Evolutionary conservation across 2,329 filamentous ascomycete genomes (phyloP), one percentile per base, ranked within the genome.

Genomic region (Boeremia exigua): DNA sequence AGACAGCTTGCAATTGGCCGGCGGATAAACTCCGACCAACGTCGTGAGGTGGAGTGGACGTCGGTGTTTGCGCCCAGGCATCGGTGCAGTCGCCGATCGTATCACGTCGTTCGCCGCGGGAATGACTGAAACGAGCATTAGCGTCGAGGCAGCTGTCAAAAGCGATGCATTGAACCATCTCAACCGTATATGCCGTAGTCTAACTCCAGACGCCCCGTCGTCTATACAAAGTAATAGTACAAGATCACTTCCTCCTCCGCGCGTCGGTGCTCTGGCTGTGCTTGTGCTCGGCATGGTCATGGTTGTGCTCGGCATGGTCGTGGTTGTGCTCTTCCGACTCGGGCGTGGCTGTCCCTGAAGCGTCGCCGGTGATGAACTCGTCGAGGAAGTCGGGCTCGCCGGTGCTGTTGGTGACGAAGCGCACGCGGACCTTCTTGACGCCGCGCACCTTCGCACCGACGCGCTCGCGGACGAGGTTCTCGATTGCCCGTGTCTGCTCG

Each of bases 391-490:
- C 81, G 36, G 79, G 79, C 40, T 69, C 66, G n/a, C 69, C 75
- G 27, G 82, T 81, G 15, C 90, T 87, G 63, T 86, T 85, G 33
- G 89, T 84, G 28, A 95, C 85, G 72, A 98, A 98, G 37, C 92
- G 87, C 47, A 98, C 84, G 59, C 90, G 88, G 30, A 99, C 85
- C 60, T 90, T 86, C 74, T 92, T 88, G 34, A 95, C 91, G 1
- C 95, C 94, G 57, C 91, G 86, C 12, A 97, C 90, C 64, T 89
- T 90, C 58, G 82, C 80, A 27, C 91, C 92, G 25, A 97, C 84
- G 53, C 83, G 83, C 39, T 87, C 83, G 57, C 95, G 86, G 32
- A 98, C 83, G 2, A 82, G 79, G 32, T 89, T 85, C 75, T 99
- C 95, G 12, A 96, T 81, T 14, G 83, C 78, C 33, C 86, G 82